phyloP scores from a whole-genome alignment of 129 eudicot genomes.

The Flaveria sonorensis region DNA sequence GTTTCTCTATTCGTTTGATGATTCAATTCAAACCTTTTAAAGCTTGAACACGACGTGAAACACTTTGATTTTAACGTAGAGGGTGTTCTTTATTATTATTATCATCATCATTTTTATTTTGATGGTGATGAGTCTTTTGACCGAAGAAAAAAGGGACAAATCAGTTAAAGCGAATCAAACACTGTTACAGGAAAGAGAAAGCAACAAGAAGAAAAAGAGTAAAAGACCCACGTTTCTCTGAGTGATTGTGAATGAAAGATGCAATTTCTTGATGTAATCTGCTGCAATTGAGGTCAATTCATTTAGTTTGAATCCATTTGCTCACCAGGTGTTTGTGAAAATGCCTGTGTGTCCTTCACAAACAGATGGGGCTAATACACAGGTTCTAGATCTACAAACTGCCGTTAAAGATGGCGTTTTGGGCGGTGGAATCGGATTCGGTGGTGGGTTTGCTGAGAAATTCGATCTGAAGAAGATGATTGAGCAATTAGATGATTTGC shows the following conservation, averaged over 20 bases:
- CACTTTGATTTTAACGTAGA: conserved; percentile 42
- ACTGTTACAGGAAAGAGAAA: conserved; percentile 17
- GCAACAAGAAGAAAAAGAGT: conserved; percentile 10
- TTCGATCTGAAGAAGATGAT: conserved; percentile 57
- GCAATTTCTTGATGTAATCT: conserved; percentile 33
- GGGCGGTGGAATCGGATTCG: conserved; percentile 43
- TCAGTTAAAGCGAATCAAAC: conserved; percentile 43
- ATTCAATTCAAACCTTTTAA: conserved; percentile 46
- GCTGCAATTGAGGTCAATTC: conserved; percentile 27
- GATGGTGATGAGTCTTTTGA: conserved; percentile 53
- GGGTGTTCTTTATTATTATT: conserved; percentile 1
- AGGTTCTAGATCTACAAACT: conserved; percentile 63
- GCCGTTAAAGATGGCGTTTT: conserved; percentile 72
- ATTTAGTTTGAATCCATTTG: neutral
- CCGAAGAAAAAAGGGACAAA: conserved; percentile 37
- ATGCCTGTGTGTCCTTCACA: conserved; percentile 58
- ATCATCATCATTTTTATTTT: conserved; percentile 25
- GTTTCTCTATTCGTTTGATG: conserved; percentile 46
- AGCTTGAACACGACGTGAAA: conserved; percentile 43
- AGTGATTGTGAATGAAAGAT: neutral
- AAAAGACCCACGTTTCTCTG: no score
- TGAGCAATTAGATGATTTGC: conserved; percentile 30
- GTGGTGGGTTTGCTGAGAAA: conserved; percentile 55
- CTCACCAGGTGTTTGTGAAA: conserved; percentile 37
- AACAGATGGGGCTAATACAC: conserved; percentile 49